A percentile compares a stretch with the other conserved stretches of the same genome.
Evolutionary conservation across 208 protist species (phyloP).

Genomic region (Wallacemonas sp.): DNA sequence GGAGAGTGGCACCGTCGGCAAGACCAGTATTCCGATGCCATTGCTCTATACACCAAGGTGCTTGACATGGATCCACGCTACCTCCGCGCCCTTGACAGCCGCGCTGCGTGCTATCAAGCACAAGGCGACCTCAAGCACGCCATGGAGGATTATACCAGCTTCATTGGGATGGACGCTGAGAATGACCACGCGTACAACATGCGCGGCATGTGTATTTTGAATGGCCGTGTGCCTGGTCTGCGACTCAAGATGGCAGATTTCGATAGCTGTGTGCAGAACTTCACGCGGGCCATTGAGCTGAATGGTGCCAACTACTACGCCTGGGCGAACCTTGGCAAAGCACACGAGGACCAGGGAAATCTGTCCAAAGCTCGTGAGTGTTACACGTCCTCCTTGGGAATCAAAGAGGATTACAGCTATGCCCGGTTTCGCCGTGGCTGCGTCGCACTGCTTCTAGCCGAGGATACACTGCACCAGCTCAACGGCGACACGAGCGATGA

Average conservation of each 20-base stretch:
- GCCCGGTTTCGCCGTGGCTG: constrained; percentile 80
- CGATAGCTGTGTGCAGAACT: constrained; percentile 77
- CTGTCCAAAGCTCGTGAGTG: constrained; percentile 70
- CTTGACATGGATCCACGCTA: constrained; percentile 70
- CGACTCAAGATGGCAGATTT: constrained; percentile 70
- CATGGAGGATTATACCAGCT: constrained; percentile 88
- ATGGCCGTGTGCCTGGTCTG: constrained; percentile 76
- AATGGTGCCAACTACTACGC: constrained; percentile 95
- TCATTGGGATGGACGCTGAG: constrained; percentile 82
- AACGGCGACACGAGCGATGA: constrained; percentile 4
- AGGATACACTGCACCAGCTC: constrained; percentile 24
- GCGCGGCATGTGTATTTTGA: constrained; percentile 79
- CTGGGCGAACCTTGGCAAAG: constrained; percentile 85
- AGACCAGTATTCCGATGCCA: constrained; percentile 63
- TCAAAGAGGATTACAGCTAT: constrained; percentile 81
- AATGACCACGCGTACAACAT: constrained; percentile 94
- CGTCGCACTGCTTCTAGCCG: constrained; percentile 51
- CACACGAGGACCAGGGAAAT: constrained; percentile 84
- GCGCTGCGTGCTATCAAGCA: constrained; percentile 69
- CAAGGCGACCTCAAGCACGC: constrained; percentile 63
- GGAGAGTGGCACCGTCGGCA: constrained; percentile 68
- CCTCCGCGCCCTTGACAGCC: constrained; percentile 66
- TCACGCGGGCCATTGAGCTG: constrained; percentile 77
- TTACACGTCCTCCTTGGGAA: constrained; percentile 68
- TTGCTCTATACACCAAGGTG: constrained; percentile 77